Percentiles rank a stretch among this genome's conserved stretches.
These are phyloP conservation scores for Metrosideros polymorpha DNA, from an alignment of 441 rosid species.

Conservation along the genomic window DNA sequence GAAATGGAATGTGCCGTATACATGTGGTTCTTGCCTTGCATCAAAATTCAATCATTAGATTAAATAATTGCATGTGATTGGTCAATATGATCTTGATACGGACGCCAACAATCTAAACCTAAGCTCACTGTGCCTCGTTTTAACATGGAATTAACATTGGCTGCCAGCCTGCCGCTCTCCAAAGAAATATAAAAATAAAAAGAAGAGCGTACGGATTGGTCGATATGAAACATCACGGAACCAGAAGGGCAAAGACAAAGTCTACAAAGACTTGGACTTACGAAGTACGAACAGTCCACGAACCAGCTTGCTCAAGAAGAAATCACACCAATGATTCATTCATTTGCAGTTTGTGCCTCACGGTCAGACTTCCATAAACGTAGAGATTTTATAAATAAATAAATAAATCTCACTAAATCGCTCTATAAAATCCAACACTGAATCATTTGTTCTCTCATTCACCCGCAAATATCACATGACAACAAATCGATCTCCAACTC, in stretches of 20 bases:
- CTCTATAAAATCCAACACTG: neutral
- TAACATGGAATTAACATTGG: too few species aligned
- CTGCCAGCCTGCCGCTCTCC: too few species aligned
- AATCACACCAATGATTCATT: neutral
- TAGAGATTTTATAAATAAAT: neutral
- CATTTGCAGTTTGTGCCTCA: neutral
- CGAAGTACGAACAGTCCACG: neutral
- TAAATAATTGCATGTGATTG: too few species aligned
- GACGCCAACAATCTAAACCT: too few species aligned
- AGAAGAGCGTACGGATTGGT: too few species aligned
- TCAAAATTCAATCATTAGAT: too few species aligned
- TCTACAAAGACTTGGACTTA: neutral
- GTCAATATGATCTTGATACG: too few species aligned
- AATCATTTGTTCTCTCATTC: neutral
- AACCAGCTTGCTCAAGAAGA: neutral
- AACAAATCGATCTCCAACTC: neutral
- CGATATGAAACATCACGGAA: neutral
- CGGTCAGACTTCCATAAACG: neutral
- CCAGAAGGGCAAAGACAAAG: neutral
- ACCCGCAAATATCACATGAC: rapidly evolving
- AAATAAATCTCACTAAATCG: neutral
- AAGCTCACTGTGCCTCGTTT: too few species aligned
- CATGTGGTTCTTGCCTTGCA: too few species aligned
- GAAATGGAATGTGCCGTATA: too few species aligned
- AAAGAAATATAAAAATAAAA: too few species aligned